phyloP scores from a whole-genome alignment of 352 stramenopile species.

The Globisporangium carolinianum region DNA sequence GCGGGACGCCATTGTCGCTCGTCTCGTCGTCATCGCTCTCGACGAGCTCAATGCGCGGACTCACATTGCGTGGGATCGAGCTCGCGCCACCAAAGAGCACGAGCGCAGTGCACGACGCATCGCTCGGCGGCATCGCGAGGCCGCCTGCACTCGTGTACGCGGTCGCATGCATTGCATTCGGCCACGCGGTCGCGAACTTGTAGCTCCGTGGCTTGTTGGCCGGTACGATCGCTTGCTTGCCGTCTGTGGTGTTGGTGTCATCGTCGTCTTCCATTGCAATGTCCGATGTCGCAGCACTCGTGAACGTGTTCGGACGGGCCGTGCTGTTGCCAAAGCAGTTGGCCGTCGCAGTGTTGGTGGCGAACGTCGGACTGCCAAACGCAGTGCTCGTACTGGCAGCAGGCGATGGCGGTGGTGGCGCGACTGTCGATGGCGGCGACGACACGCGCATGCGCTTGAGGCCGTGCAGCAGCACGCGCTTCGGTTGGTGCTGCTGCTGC shows the following conservation, averaged over 20 bases:
- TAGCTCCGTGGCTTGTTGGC: conserved; percentile 1
- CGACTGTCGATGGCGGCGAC: conserved; percentile 20
- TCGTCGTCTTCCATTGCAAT: conserved; percentile 11
- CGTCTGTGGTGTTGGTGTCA: background rate
- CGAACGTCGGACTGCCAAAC: background rate
- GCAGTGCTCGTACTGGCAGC: no score
- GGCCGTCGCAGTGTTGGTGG: background rate
- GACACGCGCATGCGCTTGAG: conserved; percentile 69
- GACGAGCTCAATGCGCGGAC: conserved; percentile 46
- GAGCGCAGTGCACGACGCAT: conserved; percentile 36
- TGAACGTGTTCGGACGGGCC: background rate
- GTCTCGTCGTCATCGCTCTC: conserved; percentile 32
- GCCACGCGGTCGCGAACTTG: conserved; percentile 4
- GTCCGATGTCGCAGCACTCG: conserved; percentile 25
- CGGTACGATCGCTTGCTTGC: conserved; percentile 1
- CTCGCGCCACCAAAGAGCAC: conserved; percentile 51
- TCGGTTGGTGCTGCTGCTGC: conserved; percentile 5
- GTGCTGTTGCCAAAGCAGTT: background rate
- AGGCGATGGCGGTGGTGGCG: background rate
- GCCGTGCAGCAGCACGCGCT: conserved; percentile 38
- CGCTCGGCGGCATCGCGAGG: conserved; percentile 12
- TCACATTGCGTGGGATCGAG: conserved; percentile 14
- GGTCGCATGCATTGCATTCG: background rate
- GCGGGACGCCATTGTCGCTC: background rate
- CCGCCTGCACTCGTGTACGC: background rate